Conservation (phyloP, 2,329 filamentous ascomycete genomes). For the Ascochyta clinopodiicola region DNA sequence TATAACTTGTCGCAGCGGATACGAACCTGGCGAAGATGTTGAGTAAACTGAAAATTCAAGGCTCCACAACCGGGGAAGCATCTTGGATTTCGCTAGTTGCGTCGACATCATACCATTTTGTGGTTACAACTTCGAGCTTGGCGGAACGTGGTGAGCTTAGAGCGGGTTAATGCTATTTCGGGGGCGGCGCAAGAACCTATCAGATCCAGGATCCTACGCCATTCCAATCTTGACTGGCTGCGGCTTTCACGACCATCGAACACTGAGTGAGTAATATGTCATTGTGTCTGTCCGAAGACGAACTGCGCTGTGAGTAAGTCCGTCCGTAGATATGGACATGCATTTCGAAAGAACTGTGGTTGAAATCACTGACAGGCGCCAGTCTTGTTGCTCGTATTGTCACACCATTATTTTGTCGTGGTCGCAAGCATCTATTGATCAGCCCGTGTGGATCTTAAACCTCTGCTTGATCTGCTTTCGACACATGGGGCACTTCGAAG, state of each 20-base stretch:
- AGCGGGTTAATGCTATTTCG: neutral
- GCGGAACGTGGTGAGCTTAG: neutral
- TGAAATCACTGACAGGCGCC: neutral
- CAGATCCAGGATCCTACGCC: neutral
- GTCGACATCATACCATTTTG: neutral
- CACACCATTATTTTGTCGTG: neutral
- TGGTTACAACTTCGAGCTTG: neutral
- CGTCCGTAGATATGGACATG: neutral
- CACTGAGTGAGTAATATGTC: neutral
- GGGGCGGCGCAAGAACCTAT: neutral
- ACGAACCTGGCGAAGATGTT: neutral
- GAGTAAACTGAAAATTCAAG: neutral
- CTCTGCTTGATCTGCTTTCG: conserved; percentile 55
- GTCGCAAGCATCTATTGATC: neutral
- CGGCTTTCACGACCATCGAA: too few species aligned
- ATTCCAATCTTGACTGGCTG: neutral
- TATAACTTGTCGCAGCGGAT: neutral
- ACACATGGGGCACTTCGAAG: conserved; percentile 55
- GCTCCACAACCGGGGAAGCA: neutral
- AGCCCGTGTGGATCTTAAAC: conserved; percentile 45
- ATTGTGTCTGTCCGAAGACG: neutral
- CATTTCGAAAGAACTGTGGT: neutral
- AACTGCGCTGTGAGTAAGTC: neutral
- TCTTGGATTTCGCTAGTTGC: neutral
- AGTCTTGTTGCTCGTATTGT: neutral